These are phyloP conservation scores for Thelonectria olida DNA, from an alignment of 2,329 filamentous ascomycete species.

Conservation along the genomic window DNA sequence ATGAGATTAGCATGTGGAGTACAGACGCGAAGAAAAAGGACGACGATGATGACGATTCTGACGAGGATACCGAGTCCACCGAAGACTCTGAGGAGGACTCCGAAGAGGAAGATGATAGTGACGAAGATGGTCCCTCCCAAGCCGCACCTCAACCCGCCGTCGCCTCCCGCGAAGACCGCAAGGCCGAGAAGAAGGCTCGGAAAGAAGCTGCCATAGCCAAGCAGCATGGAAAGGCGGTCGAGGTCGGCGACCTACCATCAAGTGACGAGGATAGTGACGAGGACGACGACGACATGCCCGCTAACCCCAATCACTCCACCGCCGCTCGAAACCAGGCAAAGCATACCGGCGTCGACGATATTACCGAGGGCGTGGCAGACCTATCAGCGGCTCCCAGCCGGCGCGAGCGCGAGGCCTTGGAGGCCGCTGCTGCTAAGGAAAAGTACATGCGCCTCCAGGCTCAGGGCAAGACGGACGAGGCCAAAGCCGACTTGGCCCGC, in stretches of 20 bases:
- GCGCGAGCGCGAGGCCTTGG: constrained; percentile 76
- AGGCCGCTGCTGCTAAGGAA: constrained; percentile 89
- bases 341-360: constrained; percentile 54
- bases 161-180: constrained; percentile 83
- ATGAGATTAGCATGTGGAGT: constrained; percentile 88
- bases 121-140: constrained; percentile 53
- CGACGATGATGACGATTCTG: constrained; percentile 60
- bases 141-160: constrained; percentile 54
- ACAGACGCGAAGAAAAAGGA: constrained; percentile 61
- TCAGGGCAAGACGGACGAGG: constrained; percentile 96
- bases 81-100: constrained; percentile 62
- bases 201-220: constrained; percentile 89
- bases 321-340: constrained; percentile 69
- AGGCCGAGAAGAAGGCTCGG: constrained; percentile 85
- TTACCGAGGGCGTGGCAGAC: constrained; percentile 65
- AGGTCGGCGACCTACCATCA: constrained; percentile 86
- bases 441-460: constrained; percentile 91
- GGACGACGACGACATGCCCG: constrained; percentile 73
- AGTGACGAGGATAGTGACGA: constrained; percentile 74
- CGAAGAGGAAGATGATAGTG: constrained; percentile 58
- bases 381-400: constrained; percentile 57
- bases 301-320: constrained; percentile 92
- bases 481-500: constrained; percentile 86
- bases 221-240: constrained; percentile 74
- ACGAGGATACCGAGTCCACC: constrained; percentile 43